Base-by-base conservation (phyloP, 306 rosid species). In the Pterocarpus santalinus region DNA sequence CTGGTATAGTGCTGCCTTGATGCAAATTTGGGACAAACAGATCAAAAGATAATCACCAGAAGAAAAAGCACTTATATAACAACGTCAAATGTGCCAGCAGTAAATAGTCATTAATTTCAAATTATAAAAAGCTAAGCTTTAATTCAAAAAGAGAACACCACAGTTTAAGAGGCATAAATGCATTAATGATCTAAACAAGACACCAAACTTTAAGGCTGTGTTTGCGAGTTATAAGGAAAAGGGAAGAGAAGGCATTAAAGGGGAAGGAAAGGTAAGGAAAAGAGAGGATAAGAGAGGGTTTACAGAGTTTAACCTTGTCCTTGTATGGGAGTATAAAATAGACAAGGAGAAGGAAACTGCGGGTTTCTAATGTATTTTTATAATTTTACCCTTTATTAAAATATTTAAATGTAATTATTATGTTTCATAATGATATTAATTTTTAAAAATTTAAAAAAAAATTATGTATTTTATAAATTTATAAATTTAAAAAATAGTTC, bases 1-100 rank as follows among this genome's bases (percentile, higher is more conserved):
- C 84, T 93, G 91, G 86, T 93, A 95, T 60, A 95, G 81, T 80
- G 99, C 99, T 78, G 99, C 98, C 99, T 95, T 90, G 83, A 86
- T 73, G 75, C 41, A 84, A 80, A 83, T 69, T 80, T 58, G 76
- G 65, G 62, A 86, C 63, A 84, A 86, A 76, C 68, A 43, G 55
- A 81, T 61, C 58, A 72, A 71, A 8, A 46, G 64, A 60, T 49
- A 43, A 74, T 51, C 72, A 76, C 43, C 53, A 72, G 62, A 64
- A 82, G 71, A 69, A 10, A 46, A 70, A 68, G 38, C 66, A 65
- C 64, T 36, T 55, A 49, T 35, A 32, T 32, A 36, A 60, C 67
- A 84, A 77, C 51, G 75, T 73, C 41, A 32, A 67, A 69, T 56
- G 70, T 75, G 55, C 35, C 76, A 76, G 36, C 49, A 33, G 46